Conservation (phyloP, 257 asterid genomes). For the Euphrasia confusa region DNA sequence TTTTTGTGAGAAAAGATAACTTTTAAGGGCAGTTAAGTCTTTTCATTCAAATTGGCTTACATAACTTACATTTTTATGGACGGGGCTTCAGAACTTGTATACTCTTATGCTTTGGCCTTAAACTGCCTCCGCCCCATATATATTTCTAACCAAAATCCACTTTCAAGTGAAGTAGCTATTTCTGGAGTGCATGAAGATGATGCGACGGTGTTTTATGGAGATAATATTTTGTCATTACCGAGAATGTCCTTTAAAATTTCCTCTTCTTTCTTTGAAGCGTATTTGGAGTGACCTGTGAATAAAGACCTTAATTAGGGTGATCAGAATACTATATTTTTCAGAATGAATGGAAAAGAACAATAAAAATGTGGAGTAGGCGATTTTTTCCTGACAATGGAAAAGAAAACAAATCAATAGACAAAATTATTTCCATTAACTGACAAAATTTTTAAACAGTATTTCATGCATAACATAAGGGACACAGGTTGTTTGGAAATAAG, state of each 20-base stretch:
- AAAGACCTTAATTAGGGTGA: background rate
- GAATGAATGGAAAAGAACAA: too few relatives aligned
- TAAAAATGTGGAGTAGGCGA: slow-evolving; percentile 64
- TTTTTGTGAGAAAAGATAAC: too few relatives aligned
- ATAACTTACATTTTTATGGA: too few relatives aligned
- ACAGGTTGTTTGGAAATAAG: too few relatives aligned
- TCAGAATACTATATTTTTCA: background rate
- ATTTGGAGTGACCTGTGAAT: slow-evolving; percentile 63
- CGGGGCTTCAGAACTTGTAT: too few relatives aligned
- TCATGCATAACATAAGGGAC: background rate
- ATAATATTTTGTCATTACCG: slow-evolving; percentile 34
- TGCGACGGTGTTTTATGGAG: slow-evolving; percentile 32
- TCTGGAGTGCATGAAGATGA: slow-evolving; percentile 49
- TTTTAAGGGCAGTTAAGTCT: too few relatives aligned
- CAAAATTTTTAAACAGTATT: background rate
- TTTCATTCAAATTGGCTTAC: too few relatives aligned
- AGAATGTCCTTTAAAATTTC: slow-evolving; percentile 51
- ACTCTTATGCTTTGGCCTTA: too few relatives aligned
- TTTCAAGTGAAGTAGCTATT: slow-evolving; percentile 31
- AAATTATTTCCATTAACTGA: too few relatives aligned
- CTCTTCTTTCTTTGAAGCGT: slow-evolving; percentile 49
- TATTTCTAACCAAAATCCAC: slow-evolving; percentile 31
- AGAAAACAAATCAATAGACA: background rate
- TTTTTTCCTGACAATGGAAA: slow-evolving; percentile 49
- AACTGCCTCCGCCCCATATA: too few relatives aligned